A percentile compares a stretch with the other conserved stretches of the same genome.
These are phyloP conservation scores for Aureobasidium uvarum DNA, from an alignment of 2,329 filamentous ascomycete genomes.

Conservation along the genomic window DNA sequence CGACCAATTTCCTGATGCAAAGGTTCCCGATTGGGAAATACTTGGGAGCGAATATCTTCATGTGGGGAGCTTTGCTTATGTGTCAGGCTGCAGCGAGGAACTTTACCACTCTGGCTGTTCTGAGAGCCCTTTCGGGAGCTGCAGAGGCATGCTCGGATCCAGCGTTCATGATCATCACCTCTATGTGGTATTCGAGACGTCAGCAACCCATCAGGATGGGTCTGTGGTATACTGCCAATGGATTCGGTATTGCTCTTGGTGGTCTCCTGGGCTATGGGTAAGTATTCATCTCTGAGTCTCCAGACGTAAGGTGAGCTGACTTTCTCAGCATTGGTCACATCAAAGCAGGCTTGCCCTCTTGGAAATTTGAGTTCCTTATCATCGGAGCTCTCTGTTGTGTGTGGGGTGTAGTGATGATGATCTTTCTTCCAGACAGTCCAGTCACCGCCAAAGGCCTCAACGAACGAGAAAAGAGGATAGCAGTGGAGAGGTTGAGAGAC, in stretches of 20 bases:
- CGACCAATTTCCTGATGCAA: constrained; percentile 53
- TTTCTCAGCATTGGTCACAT: constrained; percentile 56
- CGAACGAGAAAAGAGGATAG: constrained; percentile 51
- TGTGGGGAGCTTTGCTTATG: constrained; percentile 49
- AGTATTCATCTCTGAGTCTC: too few species aligned
- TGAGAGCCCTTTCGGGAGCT: constrained; percentile 56
- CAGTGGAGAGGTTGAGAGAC: constrained; percentile 53
- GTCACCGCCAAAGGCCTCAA: constrained; percentile 53
- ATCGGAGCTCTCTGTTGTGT: constrained; percentile 53
- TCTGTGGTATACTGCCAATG: constrained; percentile 53
- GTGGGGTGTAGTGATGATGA: constrained; percentile 59
- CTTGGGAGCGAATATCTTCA: constrained; percentile 55
- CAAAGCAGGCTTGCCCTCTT: constrained; percentile 55
- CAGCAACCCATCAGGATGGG: constrained; percentile 59
- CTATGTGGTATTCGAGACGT: constrained; percentile 61
- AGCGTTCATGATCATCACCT: constrained; percentile 61
- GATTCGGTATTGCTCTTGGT: constrained; percentile 56
- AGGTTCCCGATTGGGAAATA: constrained; percentile 50
- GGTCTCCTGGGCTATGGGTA: constrained; percentile 51
- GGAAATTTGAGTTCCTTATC: constrained; percentile 66
- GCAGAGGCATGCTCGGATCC: constrained; percentile 58
- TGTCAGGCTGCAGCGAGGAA: constrained; percentile 36
- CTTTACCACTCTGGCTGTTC: constrained; percentile 54
- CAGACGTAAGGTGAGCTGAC: too few species aligned
- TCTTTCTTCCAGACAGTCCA: constrained; percentile 59